Percentiles rank a stretch among this genome's conserved stretches.
These are phyloP conservation scores for Backusella tarrabulga DNA, from an alignment of 192 early-diverging fungal species.

Conservation along the genomic window DNA sequence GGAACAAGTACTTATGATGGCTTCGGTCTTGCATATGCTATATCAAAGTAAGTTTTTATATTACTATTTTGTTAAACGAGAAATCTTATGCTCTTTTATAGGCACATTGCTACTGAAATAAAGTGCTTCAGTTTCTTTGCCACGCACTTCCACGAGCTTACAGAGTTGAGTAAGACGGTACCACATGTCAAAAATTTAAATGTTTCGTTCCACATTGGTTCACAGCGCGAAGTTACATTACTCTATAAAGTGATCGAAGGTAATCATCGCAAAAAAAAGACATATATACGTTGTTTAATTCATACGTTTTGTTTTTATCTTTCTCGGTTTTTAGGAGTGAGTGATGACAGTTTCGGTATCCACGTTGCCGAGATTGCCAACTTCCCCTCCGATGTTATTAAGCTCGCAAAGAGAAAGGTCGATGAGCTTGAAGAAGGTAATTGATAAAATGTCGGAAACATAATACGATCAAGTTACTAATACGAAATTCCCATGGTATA, in stretches of 20 bases:
- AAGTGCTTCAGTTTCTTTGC: slow-evolving; percentile 40
- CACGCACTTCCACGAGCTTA: slow-evolving; percentile 98
- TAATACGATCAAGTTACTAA: neutral
- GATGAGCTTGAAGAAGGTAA: slow-evolving; percentile 75
- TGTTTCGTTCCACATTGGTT: slow-evolving; percentile 70
- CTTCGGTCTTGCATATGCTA: slow-evolving; percentile 97
- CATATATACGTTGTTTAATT: neutral
- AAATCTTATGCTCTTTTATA: neutral
- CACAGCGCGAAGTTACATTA: slow-evolving; percentile 70
- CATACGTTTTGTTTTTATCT: neutral
- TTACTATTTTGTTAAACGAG: neutral
- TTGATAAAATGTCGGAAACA: neutral
- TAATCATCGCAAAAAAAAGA: neutral
- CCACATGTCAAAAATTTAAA: slow-evolving; percentile 84
- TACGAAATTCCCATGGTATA: slow-evolving; percentile 31
- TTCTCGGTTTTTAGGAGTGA: slow-evolving; percentile 51
- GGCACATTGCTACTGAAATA: slow-evolving; percentile 29
- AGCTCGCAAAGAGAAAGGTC: slow-evolving; percentile 83
- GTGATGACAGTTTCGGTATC: slow-evolving; percentile 98
- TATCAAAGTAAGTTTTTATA: slow-evolving; percentile 73
- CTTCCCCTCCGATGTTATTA: slow-evolving; percentile 82
- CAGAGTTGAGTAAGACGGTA: slow-evolving; percentile 69
- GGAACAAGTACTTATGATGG: slow-evolving; percentile 99
- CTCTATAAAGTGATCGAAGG: slow-evolving; percentile 88
- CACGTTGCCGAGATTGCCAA: slow-evolving; percentile 95